Percentiles rank a stretch among this genome's conserved stretches.
phyloP scores from a whole-genome alignment of 169 alveolate genomes.

The Babesia caballi region DNA sequence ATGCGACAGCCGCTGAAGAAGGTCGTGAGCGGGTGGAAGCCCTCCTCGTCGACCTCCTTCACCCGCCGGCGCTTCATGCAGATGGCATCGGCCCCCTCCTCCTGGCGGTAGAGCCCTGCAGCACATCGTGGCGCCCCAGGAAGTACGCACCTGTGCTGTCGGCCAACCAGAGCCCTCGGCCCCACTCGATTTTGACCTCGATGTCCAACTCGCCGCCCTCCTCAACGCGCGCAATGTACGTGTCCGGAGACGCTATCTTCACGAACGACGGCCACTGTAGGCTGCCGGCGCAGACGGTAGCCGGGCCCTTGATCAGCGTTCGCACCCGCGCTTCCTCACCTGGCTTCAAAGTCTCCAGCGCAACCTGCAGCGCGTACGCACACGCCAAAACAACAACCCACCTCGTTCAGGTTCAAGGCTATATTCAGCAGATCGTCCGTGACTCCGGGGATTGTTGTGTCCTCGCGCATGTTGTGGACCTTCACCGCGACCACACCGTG shows the following conservation, averaged over 20 bases:
- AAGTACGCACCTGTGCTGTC: conserved; percentile 52
- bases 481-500: conserved; percentile 80
- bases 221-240: conserved; percentile 72
- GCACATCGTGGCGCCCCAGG: background rate
- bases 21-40: conserved; percentile 74
- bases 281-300: conserved; percentile 76
- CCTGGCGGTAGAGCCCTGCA: conserved; percentile 74
- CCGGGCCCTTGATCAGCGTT: conserved; percentile 73
- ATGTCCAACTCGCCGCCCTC: conserved; percentile 75
- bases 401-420: conserved; percentile 76
- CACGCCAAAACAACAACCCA: conserved; percentile 25
- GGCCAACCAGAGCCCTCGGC: conserved; percentile 77
- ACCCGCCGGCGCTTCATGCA: conserved; percentile 74
- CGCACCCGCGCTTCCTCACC: conserved; percentile 71
- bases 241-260: conserved; percentile 67
- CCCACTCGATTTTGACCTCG: conserved; percentile 81
- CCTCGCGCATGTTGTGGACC: conserved; percentile 74
- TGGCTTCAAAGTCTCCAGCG: conserved; percentile 61
- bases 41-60: conserved; percentile 72
- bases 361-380: conserved; percentile 37
- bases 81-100: conserved; percentile 76
- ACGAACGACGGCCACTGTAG: conserved; percentile 78
- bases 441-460: conserved; percentile 66
- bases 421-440: conserved; percentile 78
- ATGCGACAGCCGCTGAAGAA: conserved; percentile 81